These are phyloP conservation scores for Colletotrichum simmondsii DNA, from an alignment of 2,329 filamentous ascomycete species.

Conservation along the genomic window DNA sequence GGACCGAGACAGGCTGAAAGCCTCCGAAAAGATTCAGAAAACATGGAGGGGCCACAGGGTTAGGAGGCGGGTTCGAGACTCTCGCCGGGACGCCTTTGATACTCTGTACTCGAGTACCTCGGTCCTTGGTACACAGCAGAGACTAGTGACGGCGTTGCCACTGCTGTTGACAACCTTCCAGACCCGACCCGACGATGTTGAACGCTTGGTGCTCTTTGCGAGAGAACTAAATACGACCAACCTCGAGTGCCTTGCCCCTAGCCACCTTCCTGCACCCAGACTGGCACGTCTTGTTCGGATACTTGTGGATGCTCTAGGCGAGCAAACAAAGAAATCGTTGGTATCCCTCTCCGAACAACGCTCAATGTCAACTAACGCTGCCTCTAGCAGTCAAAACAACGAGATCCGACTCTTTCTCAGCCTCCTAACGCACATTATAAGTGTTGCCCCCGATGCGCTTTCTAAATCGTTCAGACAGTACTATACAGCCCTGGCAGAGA, in stretches of 20 bases:
- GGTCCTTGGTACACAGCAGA: slow-evolving; percentile 46
- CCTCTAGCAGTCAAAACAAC: slow-evolving; percentile 32
- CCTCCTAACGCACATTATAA: slow-evolving; percentile 47
- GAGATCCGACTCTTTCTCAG: slow-evolving; percentile 46
- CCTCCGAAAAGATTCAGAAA: slow-evolving; percentile 79
- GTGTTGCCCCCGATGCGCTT: slow-evolving; percentile 42
- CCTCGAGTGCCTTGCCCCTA: slow-evolving; percentile 48
- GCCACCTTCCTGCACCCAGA: slow-evolving; percentile 42
- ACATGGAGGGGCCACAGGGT: slow-evolving; percentile 82
- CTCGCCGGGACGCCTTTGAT: slow-evolving; percentile 73
- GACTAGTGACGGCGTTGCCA: slow-evolving; percentile 53
- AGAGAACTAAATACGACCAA: slow-evolving; percentile 52
- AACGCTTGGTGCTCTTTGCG: slow-evolving; percentile 58
- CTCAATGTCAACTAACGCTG: neutral
- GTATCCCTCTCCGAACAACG: neutral
- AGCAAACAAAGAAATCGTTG: slow-evolving; percentile 7
- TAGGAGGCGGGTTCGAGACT: slow-evolving; percentile 67
- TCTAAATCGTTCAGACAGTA: slow-evolving; percentile 45
- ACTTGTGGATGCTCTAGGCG: slow-evolving; percentile 48
- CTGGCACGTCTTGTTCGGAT: slow-evolving; percentile 48
- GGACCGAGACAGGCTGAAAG: slow-evolving; percentile 81
- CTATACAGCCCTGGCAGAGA: slow-evolving; percentile 51
- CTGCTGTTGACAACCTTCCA: slow-evolving; percentile 64
- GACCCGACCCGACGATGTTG: slow-evolving; percentile 54
- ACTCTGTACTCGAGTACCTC: slow-evolving; percentile 56